Base-by-base conservation (phyloP, 73 alveolate species). In the Blepharisma japonicum region DNA sequence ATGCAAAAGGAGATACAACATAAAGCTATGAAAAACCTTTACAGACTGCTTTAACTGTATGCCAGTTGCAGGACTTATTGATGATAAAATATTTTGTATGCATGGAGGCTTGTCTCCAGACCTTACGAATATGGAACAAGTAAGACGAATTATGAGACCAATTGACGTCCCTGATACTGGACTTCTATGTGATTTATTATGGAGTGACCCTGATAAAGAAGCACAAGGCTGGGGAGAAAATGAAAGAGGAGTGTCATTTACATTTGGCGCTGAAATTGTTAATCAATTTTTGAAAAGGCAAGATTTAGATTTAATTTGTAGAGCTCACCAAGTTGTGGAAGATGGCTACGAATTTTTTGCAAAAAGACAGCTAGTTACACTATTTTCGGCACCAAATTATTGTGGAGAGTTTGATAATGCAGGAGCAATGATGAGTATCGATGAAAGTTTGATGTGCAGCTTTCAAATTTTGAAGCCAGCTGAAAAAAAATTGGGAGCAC, bases 51-150 rank as follows among this genome's bases (percentile, higher is more conserved):
- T 95, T 83, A 95, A 95, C 89, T 95, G 99, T 84, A 81, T 95
- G 25, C 99, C 99, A 14, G 95, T 95, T 32, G 96, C 98, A 20
- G 98, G 98, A 42, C 77, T 95, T 68, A 91, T 95, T 56, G 98
- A 94, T 77, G 98, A 94, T 78, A 94, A 94, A 80, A 95, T 95
- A 14, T 79, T 93, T 6, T 95, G 99, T 80, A 92, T 93, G 98
- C 98, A 94, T 79, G 98, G 98, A 2, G 99, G 99, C n/a, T 94
- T 95, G 67, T 84, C 93, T 9, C 97, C 97, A 27, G 99, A 95
- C 71, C 88, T 95, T 21, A 83, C 85, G 49, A 89, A 86, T 42
- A 71, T 95, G 77, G 98, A 93, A 78, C 89, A 86, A 68, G 91
- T 87, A 96, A 94, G 83, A 71, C 68, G 89, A 68, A 78, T 91